Percentiles rank a stretch among this genome's conserved stretches.
phyloP scores from a whole-genome alignment of 2,329 filamentous ascomycete genomes.

The Paecilomyces dactylethromorphus region DNA sequence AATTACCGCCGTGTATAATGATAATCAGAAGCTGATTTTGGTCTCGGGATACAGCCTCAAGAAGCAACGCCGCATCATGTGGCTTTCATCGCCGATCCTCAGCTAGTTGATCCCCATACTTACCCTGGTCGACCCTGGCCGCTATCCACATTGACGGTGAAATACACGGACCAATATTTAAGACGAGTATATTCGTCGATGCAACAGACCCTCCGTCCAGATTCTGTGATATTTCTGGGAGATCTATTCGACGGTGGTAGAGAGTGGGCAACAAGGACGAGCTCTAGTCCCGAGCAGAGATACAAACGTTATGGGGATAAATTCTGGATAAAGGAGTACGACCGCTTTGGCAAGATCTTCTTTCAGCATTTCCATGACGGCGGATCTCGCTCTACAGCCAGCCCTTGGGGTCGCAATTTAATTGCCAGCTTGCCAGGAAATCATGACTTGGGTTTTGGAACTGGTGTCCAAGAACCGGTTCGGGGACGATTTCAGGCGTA shows the following conservation, averaged over 20 bases:
- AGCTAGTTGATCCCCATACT: conserved; percentile 90
- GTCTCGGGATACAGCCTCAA: conserved; percentile 55
- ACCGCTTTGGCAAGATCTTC: conserved; percentile 81
- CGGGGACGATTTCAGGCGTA: conserved; percentile 77
- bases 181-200: conserved; percentile 73
- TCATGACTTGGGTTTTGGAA: conserved; percentile 88
- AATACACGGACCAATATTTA: conserved; percentile 85
- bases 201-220: conserved; percentile 69
- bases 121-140: conserved; percentile 79
- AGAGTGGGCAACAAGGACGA: conserved; percentile 76
- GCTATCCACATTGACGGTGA: conserved; percentile 58
- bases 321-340: conserved; percentile 84
- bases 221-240: conserved; percentile 84
- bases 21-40: conserved; percentile 5
- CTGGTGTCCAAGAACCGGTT: conserved; percentile 72
- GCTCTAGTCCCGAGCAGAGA: conserved; percentile 57
- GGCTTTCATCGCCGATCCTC: conserved; percentile 80
- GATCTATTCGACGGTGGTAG: conserved; percentile 93
- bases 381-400: conserved; percentile 48
- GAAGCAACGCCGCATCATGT: conserved; percentile 76
- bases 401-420: conserved; percentile 65
- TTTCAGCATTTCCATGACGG: conserved; percentile 60
- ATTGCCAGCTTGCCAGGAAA: conserved; percentile 87
- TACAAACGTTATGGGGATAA: conserved; percentile 69
- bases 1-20: background rate